Evolutionary conservation across 306 rosid species (phyloP), one percentile per base, ranked within the genome.

Genomic region (Lotus japonicus): DNA sequence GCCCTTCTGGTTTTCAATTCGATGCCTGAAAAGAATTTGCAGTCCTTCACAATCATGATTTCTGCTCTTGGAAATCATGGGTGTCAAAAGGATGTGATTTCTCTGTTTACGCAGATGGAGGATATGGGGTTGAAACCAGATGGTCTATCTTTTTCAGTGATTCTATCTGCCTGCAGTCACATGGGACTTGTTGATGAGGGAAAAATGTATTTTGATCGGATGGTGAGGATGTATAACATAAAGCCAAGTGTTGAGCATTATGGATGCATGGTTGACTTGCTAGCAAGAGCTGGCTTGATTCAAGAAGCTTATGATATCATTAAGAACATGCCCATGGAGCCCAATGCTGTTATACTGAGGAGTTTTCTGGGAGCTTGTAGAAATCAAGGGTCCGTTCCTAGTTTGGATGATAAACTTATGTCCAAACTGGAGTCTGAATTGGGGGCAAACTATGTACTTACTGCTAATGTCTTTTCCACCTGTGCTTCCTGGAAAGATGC

Each of bases 91-190:
- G 85, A 81, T 28, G 85, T 83, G 18, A 61, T 81, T 70, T 68
- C 73, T 7, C 39, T 87, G 53, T 87, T 85, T 62, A 36, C 60
- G 17, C 52, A 18, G 19, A 81, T 85, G 94, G 83, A 85, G 60
- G 57, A 50, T 17, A 52, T 46, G 51, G 90, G 94, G 36, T 21
- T 79, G 66, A 36, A 9, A 45, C 88, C 77, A 0, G 94, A 85
- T 76, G 63, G 90, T 77, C 41, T 82, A 44, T 61, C 84, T 14
- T 84, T 78, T 81, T 74, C 86, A 4, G 85, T 54, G 17, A 83
- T 87, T 61, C 78, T 84, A 36, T 84, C 92, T 2, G 89, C 92
- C 15, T 87, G 92, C 81, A 80, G 92, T 75, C 92, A 87, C 82
- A 60, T 81, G 70, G 90, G 94, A 10, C 83, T 83, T 73, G 88